Evolutionary conservation across 2,329 filamentous ascomycete species (phyloP), one percentile per base, ranked within the genome.

Genomic region (Neofusicoccum sp.): DNA sequence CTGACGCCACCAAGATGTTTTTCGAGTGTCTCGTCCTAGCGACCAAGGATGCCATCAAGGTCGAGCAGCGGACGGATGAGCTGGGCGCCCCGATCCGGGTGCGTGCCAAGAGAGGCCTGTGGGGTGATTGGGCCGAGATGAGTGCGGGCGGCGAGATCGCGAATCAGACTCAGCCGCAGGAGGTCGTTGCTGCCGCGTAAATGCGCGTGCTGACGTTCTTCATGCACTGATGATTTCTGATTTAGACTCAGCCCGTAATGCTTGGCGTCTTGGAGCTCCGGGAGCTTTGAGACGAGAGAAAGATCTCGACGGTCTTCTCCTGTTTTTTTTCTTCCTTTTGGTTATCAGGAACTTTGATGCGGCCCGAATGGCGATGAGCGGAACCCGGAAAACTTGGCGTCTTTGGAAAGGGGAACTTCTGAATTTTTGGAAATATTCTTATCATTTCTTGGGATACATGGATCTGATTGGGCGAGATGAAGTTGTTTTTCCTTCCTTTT

Each of bases 1-100:
- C 90, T 7, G 95, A 98, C 71, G 95, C 95, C 0, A 99, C 95
- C 47, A 97, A 97, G 84, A 97, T 99, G 93, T 99, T 99, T 81
- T 99, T 99, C 71, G 95, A 99, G 79, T 89, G 95, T 61, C 83
- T 99, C 29, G 95, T 99, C 3, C 84, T 99, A 50, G 95, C 94
- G 4, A 99, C 95, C 45, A 99, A 99, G 80, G 95, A 99, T 74
- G 95, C 95, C 33, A 91, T 99, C 79, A 97, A 97, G 79, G 92
- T 98, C 31, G 94, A 98, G 74, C 95, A 99, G 78, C 85, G 85
- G 54, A 82, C 88, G 66, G 85, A 85, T 12, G 72, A 84, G 41
- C 85, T 98, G 31, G 93, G 93, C 56, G 90, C 88, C 2, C 85
- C 89, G 12, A 92, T 99, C 71, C 85, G 89, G 64, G 90, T 99